Evolutionary conservation across 2,329 filamentous ascomycete species (phyloP).

Genomic region (Incumbomyces lentus): DNA sequence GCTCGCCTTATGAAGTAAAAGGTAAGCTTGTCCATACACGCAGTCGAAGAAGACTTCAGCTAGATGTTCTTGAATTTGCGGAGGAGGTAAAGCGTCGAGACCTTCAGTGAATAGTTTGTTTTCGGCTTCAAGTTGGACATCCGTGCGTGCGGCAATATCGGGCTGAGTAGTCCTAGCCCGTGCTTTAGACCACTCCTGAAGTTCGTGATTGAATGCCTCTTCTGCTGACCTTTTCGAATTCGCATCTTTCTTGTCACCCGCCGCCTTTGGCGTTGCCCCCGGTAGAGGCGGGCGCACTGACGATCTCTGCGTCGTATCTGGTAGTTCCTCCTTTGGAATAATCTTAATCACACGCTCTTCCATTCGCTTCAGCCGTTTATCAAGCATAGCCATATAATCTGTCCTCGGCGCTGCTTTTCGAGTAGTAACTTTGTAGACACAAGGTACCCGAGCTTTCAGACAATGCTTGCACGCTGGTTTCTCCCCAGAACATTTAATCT

Average conservation of each 20-base stretch:
- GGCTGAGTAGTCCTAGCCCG: constrained; percentile 23
- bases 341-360: constrained; percentile 95
- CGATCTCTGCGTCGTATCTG: constrained; percentile 62
- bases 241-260: constrained; percentile 26
- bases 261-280: constrained; percentile 46
- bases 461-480: constrained; percentile 98
- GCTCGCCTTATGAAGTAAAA: constrained; percentile 89
- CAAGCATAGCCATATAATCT: constrained; percentile 98
- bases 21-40: constrained; percentile 90
- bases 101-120: constrained; percentile 72
- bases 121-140: constrained; percentile 57
- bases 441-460: constrained; percentile 80
- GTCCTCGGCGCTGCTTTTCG: constrained; percentile 88
- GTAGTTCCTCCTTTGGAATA: constrained; percentile 75
- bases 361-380: constrained; percentile 92
- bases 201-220: constrained; percentile 73
- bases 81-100: constrained; percentile 66
- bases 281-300: constrained; percentile 70
- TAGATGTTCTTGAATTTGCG: constrained; percentile 85
- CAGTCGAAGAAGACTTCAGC: constrained; percentile 93
- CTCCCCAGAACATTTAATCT: constrained; percentile 94
- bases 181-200: constrained; percentile 68
- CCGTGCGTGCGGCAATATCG: constrained; percentile 42
- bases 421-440: constrained; percentile 94
- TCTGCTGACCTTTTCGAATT: constrained; percentile 74